Conservation (phyloP, 208 protist genomes). For the Trypanosoma avium region DNA sequence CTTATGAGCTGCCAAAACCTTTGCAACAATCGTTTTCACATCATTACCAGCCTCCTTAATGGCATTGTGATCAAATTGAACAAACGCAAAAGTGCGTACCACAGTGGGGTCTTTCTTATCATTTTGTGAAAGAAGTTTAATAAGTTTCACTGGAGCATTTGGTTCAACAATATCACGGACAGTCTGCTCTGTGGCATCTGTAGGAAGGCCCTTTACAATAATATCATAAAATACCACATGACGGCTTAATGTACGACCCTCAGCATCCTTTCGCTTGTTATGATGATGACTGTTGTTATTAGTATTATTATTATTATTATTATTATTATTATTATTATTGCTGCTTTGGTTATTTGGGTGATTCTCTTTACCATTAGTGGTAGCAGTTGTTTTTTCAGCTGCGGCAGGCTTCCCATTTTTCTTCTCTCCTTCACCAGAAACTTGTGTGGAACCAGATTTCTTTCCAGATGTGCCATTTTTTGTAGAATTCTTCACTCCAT, state of each 20-base stretch:
- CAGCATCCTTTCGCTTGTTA: constrained; percentile 22
- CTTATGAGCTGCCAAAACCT: constrained; percentile 29
- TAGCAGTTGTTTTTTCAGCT: background rate
- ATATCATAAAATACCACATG: constrained; percentile 75
- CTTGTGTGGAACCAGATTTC: background rate
- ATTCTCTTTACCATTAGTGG: too few species aligned
- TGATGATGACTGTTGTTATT: background rate
- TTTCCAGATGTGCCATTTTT: constrained; percentile 1
- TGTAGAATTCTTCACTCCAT: constrained; percentile 1
- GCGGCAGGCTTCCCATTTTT: constrained; percentile 8
- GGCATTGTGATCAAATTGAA: constrained; percentile 65
- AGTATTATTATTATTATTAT: background rate
- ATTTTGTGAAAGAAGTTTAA: constrained; percentile 59
- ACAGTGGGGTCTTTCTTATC: constrained; percentile 49
- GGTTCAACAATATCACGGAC: constrained; percentile 55
- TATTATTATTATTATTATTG: background rate
- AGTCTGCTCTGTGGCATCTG: constrained; percentile 47
- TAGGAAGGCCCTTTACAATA: constrained; percentile 67
- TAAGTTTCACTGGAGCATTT: constrained; percentile 42
- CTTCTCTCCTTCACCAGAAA: constrained; percentile 7
- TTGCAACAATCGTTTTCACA: constrained; percentile 40
- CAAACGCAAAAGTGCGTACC: constrained; percentile 69
- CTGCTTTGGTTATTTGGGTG: too few species aligned
- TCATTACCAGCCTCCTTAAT: constrained; percentile 43
- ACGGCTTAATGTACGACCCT: constrained; percentile 23